phyloP scores from a whole-genome alignment of 2,329 filamentous ascomycete species.

The Penicillium sp. region DNA sequence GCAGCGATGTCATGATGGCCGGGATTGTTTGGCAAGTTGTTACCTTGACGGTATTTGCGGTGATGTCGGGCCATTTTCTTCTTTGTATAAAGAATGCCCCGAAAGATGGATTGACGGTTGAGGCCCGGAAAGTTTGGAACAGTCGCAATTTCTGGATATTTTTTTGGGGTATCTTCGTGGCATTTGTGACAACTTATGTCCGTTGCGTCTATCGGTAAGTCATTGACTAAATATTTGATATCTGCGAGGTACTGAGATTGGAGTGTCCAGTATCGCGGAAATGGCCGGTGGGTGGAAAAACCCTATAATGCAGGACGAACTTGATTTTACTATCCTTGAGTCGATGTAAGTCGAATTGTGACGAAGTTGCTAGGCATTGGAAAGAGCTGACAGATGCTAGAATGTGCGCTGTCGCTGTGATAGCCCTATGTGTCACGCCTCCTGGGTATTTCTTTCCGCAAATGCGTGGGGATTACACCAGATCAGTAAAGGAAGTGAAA shows the following conservation, averaged over 20 bases:
- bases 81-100: not conserved
- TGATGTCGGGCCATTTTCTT: not conserved
- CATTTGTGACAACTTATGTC: not conserved
- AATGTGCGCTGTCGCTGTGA: not conserved
- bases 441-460: not conserved
- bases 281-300: not conserved
- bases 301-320: not conserved
- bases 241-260: not conserved
- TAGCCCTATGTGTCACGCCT: not conserved
- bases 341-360: not conserved
- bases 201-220: not conserved
- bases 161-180: not conserved
- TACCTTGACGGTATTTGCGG: not conserved
- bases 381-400: not conserved
- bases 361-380: no score
- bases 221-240: not conserved
- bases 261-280: not conserved
- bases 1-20: not conserved
- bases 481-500: not conserved
- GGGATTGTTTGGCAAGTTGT: not conserved
- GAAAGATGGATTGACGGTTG: not conserved
- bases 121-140: not conserved
- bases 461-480: not conserved
- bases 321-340: not conserved
- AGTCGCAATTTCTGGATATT: not conserved